A percentile compares a stretch with the other conserved stretches of the same genome.
Evolutionary conservation across 371 early-diverging fungal genomes (phyloP).

Genomic region (Lichtheimia ramosa): DNA sequence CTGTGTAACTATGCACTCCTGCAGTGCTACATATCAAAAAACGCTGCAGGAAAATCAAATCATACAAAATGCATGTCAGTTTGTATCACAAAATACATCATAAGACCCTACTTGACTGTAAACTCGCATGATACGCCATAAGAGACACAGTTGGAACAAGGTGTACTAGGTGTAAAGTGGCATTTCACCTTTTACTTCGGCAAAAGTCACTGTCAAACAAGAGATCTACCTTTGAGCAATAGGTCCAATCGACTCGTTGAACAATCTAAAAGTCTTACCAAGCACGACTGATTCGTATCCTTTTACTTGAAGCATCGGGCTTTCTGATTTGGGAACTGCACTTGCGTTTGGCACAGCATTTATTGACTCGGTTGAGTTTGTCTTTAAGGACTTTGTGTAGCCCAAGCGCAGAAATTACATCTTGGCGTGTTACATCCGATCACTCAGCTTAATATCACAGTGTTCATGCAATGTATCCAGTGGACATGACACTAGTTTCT

Average conservation of each 20-base stretch:
- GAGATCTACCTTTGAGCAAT: background rate
- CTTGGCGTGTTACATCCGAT: no score
- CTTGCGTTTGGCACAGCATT: no score
- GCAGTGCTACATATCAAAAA: no score
- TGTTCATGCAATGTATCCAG: no score
- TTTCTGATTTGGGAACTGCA: no score
- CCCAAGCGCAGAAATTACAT: no score
- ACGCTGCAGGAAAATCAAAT: slow-evolving; percentile 13
- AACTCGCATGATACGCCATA: slow-evolving; percentile 31
- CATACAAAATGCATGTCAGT: background rate
- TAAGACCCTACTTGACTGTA: slow-evolving; percentile 9
- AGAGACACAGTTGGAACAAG: slow-evolving; percentile 36
- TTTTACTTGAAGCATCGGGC: background rate
- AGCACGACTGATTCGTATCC: slow-evolving; percentile 19
- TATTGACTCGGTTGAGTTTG: no score
- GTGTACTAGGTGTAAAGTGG: slow-evolving; percentile 20
- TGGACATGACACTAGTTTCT: no score
- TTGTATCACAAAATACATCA: background rate
- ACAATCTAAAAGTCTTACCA: slow-evolving; percentile 6
- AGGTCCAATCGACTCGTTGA: no score
- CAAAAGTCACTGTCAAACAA: slow-evolving; percentile 34
- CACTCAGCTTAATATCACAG: no score
- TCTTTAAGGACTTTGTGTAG: no score
- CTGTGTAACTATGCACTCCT: no score
- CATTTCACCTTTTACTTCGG: slow-evolving; percentile 38